Conservation (phyloP, 1,139 yeast species). For the Casaregolazyma lundiana region DNA sequence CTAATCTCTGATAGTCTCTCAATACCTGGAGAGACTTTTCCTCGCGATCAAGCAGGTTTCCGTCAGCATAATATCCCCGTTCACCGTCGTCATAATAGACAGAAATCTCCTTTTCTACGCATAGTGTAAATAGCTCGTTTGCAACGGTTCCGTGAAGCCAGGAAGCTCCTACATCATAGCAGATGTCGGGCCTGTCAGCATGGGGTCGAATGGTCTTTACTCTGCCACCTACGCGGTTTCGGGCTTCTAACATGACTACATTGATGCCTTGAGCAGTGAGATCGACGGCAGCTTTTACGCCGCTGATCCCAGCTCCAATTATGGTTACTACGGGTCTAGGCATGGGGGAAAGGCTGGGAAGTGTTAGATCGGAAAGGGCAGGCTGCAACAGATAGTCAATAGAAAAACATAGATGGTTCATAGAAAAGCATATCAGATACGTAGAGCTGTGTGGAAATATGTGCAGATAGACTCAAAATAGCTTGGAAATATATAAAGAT, state of each 20-base stretch:
- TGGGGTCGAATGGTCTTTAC: slow-evolving; percentile 16
- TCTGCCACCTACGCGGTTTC: slow-evolving; percentile 54
- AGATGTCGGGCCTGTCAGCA: slow-evolving; percentile 27
- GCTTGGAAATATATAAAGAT: too few species aligned
- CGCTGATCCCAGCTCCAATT: slow-evolving; percentile 82
- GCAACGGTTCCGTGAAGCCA: slow-evolving; percentile 84
- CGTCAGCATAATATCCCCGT: slow-evolving; percentile 29
- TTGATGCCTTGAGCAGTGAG: slow-evolving; percentile 43
- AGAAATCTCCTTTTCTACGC: slow-evolving; percentile 30
- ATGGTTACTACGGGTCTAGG: slow-evolving; percentile 37
- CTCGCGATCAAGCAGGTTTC: slow-evolving; percentile 12
- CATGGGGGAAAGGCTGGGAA: not conserved
- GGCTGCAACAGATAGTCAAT: too few species aligned
- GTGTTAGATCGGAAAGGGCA: too few species aligned
- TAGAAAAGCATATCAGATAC: too few species aligned
- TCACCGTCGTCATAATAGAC: slow-evolving; percentile 49
- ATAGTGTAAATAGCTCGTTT: slow-evolving; percentile 49
- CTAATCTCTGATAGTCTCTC: slow-evolving; percentile 5
- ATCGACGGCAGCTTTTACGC: slow-evolving; percentile 69
- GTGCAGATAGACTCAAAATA: too few species aligned
- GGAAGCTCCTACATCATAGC: slow-evolving; percentile 52
- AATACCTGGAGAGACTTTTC: slow-evolving; percentile 7
- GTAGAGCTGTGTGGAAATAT: too few species aligned
- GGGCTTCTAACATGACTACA: slow-evolving; percentile 52
- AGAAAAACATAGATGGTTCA: too few species aligned